A percentile compares a stretch with the other conserved stretches of the same genome.
Evolutionary conservation across 768 basidiomycete species (phyloP).

Genomic region (Sutorius australiensis): DNA sequence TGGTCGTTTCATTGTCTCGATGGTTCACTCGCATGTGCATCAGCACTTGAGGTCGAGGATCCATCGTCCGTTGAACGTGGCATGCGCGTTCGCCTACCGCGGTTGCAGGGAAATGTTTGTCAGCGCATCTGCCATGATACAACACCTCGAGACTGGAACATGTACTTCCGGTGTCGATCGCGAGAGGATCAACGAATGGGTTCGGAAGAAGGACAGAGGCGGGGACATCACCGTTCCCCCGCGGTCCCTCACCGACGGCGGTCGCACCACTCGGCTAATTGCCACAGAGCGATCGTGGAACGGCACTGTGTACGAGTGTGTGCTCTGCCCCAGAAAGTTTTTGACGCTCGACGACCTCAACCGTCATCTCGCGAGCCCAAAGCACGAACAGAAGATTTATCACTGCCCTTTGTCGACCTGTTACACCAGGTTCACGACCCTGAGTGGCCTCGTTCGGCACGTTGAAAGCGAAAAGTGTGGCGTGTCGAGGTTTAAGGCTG

Average conservation of each 20-base stretch:
- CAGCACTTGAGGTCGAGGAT: slow-evolving; percentile 52
- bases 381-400: slow-evolving; percentile 51
- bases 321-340: slow-evolving; percentile 51
- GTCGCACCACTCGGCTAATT: not conserved
- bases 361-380: slow-evolving; percentile 61
- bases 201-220: slow-evolving; percentile 41
- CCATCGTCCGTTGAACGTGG: slow-evolving; percentile 41
- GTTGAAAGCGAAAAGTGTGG: slow-evolving; percentile 63
- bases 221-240: slow-evolving; percentile 54
- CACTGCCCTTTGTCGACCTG: slow-evolving; percentile 52
- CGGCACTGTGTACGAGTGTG: slow-evolving; percentile 53
- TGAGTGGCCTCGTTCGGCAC: slow-evolving; percentile 62
- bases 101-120: slow-evolving; percentile 49
- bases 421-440: slow-evolving; percentile 38
- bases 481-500: slow-evolving; percentile 44
- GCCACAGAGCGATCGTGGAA: slow-evolving; percentile 43
- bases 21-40: not conserved
- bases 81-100: slow-evolving; percentile 31
- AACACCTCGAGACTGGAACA: slow-evolving; percentile 60
- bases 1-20: not conserved
- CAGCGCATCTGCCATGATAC: slow-evolving; percentile 50
- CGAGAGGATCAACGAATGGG: slow-evolving; percentile 31
- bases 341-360: slow-evolving; percentile 45
- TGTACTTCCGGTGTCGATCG: slow-evolving; percentile 51
- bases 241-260: slow-evolving; percentile 41